These are phyloP conservation scores for Phytophthora boehmeriae DNA, from an alignment of 352 stramenopile genomes.

Conservation along the genomic window DNA sequence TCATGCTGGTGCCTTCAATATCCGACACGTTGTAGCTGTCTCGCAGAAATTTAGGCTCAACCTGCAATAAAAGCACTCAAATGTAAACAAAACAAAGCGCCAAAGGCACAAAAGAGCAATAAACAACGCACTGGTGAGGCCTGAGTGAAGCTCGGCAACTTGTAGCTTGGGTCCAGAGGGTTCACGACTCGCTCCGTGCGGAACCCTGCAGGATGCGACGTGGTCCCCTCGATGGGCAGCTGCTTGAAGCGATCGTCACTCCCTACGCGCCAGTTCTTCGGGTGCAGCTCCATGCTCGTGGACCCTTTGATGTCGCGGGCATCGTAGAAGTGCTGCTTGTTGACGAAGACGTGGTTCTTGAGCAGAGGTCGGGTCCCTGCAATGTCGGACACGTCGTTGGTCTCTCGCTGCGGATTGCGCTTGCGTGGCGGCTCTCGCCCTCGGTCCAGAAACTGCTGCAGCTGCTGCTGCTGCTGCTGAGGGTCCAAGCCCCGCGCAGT, in stretches of 20 bases:
- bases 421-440: slow-evolving; percentile 29
- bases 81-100: background rate
- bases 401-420: slow-evolving; percentile 45
- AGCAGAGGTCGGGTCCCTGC: slow-evolving; percentile 49
- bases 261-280: slow-evolving; percentile 47
- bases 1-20: slow-evolving; percentile 69
- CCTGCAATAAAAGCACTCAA: slow-evolving; percentile 16
- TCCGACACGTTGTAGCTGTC: slow-evolving; percentile 79
- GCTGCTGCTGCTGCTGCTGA: slow-evolving; percentile 39
- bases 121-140: slow-evolving; percentile 36
- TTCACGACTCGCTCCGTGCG: slow-evolving; percentile 70
- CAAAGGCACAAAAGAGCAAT: background rate
- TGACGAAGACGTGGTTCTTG: slow-evolving; percentile 64
- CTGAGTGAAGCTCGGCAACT: slow-evolving; percentile 52
- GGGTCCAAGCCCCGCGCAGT: slow-evolving; percentile 20
- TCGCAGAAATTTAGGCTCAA: slow-evolving; percentile 66
- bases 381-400: slow-evolving; percentile 79
- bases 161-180: slow-evolving; percentile 67
- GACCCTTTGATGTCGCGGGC: slow-evolving; percentile 65
- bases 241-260: slow-evolving; percentile 72
- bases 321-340: slow-evolving; percentile 76
- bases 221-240: slow-evolving; percentile 68
- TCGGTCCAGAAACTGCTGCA: slow-evolving; percentile 56
- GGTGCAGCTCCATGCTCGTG: slow-evolving; percentile 65
- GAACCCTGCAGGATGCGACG: slow-evolving; percentile 54